Percentiles rank a stretch among this genome's conserved stretches.
phyloP scores from a whole-genome alignment of 352 stramenopile species.

The Pythium aquatile region DNA sequence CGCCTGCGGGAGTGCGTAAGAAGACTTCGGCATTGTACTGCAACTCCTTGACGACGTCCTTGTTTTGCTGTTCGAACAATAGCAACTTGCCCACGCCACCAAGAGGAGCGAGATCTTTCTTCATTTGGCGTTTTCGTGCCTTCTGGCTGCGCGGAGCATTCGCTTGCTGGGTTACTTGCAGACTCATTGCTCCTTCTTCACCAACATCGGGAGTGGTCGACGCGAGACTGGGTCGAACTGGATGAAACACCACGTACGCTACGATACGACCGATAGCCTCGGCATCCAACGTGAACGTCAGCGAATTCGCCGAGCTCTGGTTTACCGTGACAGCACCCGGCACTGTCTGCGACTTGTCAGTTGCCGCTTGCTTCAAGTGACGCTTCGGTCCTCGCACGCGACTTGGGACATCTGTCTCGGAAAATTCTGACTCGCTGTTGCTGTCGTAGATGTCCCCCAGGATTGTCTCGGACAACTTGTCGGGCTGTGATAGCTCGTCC shows the following conservation, averaged over 20 bases:
- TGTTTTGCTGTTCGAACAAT: slow-evolving; percentile 89
- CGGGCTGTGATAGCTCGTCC: slow-evolving; percentile 34
- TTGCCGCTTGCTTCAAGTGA: slow-evolving; percentile 11
- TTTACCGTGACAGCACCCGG: slow-evolving; percentile 7
- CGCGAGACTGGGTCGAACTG: slow-evolving; percentile 27
- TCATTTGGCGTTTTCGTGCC: slow-evolving; percentile 66
- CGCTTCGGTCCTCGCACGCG: slow-evolving; percentile 31
- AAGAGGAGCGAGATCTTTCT: slow-evolving; percentile 64
- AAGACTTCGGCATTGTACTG: slow-evolving; percentile 88
- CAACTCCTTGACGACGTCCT: slow-evolving; percentile 89
- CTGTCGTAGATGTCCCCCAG: slow-evolving; percentile 68
- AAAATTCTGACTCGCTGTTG: slow-evolving; percentile 87
- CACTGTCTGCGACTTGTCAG: not conserved
- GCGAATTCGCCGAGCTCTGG: slow-evolving; percentile 47
- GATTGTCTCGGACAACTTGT: slow-evolving; percentile 27
- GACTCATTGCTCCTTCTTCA: slow-evolving; percentile 12
- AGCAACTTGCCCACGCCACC: slow-evolving; percentile 78
- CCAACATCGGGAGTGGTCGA: slow-evolving; percentile 5
- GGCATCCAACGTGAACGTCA: slow-evolving; percentile 82
- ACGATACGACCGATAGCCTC: slow-evolving; percentile 83
- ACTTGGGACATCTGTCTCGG: slow-evolving; percentile 55
- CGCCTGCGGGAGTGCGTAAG: slow-evolving; percentile 56
- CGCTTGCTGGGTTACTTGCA: slow-evolving; percentile 10
- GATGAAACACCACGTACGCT: slow-evolving; percentile 73
- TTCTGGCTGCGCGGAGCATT: slow-evolving; percentile 55